Base-by-base conservation (phyloP, 2,329 filamentous ascomycete species). In the Didymella exigua region DNA sequence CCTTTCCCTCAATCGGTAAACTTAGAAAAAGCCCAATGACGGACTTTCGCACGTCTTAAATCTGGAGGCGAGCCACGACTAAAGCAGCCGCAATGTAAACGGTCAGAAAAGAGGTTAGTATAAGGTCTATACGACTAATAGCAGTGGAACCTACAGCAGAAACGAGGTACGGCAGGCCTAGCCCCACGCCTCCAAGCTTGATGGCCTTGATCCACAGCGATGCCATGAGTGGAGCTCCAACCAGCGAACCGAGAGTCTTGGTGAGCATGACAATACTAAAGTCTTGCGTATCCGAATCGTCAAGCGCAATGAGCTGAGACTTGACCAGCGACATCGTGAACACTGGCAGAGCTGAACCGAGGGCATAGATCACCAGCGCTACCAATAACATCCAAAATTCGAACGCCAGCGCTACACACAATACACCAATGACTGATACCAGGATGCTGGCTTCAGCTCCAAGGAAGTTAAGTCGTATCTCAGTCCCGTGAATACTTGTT, bases 251-350 rank as follows among this genome's bases (percentile, higher is more conserved):
- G 0, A 72, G 59, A 4, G 72, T 75, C 53, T 74, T 74, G 1
- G 67, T 69, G 21, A 76, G 45, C 69, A 75, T 75, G 14, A 74
- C 69, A 19, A 76, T 72, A 38, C 69, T 73, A 42, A 75, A 75
- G 46, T 74, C 72, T 47, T 74, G 69, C 8, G 66, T 64, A 19
- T 70, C 62, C 2, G 62, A 66, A 19, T 67, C 57, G 13, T 56
- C 49, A 0, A 70, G 40, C 3, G 72, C 67, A 19, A 75, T 68
- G 6, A 72, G 59, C 2, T 66, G 63, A 6, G 69, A 70, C 47
- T 74, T 74, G 24, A 75, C 70, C 5, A 75, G 60, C 6, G 72
- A 73, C 66, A 74, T 73, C 0, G 71, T 74, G 51, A 76, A 76
- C 5, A 75, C 72, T 0, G 74, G 73, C 13, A 75, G 60, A 8